Evolutionary conservation across 2,329 filamentous ascomycete genomes (phyloP).

Genomic region (Colletotrichum sp.): DNA sequence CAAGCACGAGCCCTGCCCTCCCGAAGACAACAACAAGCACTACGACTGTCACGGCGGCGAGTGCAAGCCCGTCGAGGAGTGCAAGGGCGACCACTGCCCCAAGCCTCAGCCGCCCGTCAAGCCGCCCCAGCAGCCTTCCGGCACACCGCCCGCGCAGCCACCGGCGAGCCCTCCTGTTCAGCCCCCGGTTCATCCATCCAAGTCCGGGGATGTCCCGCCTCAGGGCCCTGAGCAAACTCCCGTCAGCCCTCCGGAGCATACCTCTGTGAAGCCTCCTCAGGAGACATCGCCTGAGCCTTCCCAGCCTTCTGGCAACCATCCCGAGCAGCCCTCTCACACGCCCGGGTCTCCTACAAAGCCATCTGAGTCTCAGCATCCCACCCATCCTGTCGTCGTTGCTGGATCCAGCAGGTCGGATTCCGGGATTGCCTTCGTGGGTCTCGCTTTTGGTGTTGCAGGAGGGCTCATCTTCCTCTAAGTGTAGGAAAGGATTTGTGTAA

Average conservation of each 20-base stretch:
- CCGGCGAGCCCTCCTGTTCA: not conserved
- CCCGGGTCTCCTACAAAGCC: not conserved
- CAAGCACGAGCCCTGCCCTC: conserved; percentile 26
- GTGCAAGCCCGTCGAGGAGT: conserved; percentile 33
- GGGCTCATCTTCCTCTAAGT: not conserved
- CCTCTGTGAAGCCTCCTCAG: not conserved
- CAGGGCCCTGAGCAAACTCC: not conserved
- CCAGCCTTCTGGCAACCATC: not conserved
- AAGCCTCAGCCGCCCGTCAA: conserved; percentile 22
- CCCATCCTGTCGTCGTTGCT: not conserved
- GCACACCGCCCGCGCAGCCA: not conserved
- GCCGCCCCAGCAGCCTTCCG: not conserved
- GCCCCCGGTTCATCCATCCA: not conserved
- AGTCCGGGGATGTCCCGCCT: not conserved
- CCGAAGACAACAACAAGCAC: conserved; percentile 30
- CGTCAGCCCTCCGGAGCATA: not conserved
- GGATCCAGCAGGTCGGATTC: not conserved
- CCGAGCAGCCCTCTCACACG: not conserved
- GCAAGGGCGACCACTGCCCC: conserved; percentile 32
- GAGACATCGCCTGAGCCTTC: not conserved
- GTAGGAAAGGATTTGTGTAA: not conserved
- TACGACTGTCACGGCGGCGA: conserved; percentile 37
- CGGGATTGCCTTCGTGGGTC: not conserved
- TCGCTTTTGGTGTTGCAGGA: not conserved
- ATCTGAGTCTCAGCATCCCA: not conserved